Evolutionary conservation across 148 eudicot genomes (phyloP).

Genomic region (Vaccinium darrowii): DNA sequence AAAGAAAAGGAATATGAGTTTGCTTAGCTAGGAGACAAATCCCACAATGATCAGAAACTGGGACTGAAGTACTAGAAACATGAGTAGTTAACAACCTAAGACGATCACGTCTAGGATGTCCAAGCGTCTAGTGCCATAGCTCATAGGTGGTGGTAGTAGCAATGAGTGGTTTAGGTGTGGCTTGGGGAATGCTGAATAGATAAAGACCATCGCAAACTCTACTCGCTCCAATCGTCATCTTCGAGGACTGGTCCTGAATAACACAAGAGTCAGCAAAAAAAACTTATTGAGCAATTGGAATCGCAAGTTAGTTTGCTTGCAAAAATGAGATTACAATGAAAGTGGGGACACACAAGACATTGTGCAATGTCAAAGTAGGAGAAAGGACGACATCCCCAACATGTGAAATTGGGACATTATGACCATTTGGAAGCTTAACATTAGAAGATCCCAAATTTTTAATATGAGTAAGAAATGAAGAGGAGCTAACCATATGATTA

Average conservation of each 20-base stretch:
- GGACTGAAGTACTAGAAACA: neutral
- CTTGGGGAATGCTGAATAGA: neutral
- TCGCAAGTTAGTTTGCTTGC: neutral
- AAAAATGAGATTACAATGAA: neutral
- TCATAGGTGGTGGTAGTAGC: neutral
- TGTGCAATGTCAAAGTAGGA: neutral
- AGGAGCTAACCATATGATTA: neutral
- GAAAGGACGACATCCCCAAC: neutral
- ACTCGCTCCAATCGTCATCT: neutral
- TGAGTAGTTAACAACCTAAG: neutral
- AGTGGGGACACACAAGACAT: neutral
- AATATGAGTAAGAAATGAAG: neutral
- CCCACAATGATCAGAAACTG: neutral
- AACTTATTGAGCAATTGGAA: neutral
- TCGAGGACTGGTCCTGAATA: neutral
- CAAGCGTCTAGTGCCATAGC: neutral
- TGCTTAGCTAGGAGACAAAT: neutral
- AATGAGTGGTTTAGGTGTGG: neutral
- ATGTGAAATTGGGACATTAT: neutral
- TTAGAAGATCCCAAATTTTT: neutral
- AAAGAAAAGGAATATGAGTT: neutral
- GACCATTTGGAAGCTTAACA: neutral
- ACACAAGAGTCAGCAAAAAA: neutral
- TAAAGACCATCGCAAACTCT: slow-evolving; percentile 2
- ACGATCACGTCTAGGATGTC: neutral